Evolutionary conservation across 805 yeast genomes (phyloP).

Genomic region (Saturnispora dispora): DNA sequence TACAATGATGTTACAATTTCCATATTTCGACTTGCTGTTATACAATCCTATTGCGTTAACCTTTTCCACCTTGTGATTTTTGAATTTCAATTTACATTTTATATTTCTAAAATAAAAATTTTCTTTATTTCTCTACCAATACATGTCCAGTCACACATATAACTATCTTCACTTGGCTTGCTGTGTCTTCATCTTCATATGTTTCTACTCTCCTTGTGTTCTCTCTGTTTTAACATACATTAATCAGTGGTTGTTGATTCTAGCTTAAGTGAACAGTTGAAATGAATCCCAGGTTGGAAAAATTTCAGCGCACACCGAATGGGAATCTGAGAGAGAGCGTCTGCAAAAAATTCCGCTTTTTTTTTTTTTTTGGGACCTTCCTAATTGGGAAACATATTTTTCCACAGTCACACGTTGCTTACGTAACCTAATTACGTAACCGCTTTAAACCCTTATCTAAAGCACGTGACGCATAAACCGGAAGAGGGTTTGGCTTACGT

Average conservation of each 20-base stretch:
- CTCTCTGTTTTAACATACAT: slow-evolving; percentile 15
- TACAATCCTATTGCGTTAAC: no score
- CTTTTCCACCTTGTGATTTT: no score
- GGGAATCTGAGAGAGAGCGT: slow-evolving; percentile 1
- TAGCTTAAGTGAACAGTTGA: neutral
- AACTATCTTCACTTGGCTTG: no score
- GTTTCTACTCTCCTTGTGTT: neutral
- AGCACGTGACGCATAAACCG: slow-evolving; percentile 3
- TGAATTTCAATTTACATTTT: no score
- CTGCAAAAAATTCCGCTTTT: neutral
- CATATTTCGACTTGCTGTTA: no score
- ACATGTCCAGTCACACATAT: no score
- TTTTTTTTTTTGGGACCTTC: neutral
- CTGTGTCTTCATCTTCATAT: neutral
- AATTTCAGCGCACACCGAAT: neutral
- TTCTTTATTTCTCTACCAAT: neutral
- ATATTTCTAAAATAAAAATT: no score
- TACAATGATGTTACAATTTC: no score
- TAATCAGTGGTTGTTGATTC: slow-evolving; percentile 15
- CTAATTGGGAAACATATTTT: neutral
- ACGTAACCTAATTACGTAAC: neutral
- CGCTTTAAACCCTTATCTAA: neutral
- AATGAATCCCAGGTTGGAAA: neutral
- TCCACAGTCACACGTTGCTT: neutral
- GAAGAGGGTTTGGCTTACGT: neutral